These are phyloP conservation scores for Nicotiana attenuata DNA, from an alignment of 257 asterid genomes.

Conservation along the genomic window DNA sequence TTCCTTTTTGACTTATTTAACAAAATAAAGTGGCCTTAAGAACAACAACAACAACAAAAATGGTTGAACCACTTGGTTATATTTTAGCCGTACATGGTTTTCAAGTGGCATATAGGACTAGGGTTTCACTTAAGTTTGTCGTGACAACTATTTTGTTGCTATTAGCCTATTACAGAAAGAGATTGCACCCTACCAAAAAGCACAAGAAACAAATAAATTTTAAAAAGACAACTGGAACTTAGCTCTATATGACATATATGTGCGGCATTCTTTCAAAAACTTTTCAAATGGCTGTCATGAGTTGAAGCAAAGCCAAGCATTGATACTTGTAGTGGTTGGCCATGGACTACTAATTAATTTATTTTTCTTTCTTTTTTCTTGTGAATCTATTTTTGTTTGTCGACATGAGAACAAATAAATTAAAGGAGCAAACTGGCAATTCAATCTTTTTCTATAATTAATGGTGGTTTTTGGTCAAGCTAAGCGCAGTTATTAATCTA, in stretches of 20 bases:
- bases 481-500: too few relatives aligned
- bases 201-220: background rate
- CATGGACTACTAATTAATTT: background rate
- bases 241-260: background rate
- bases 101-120: background rate
- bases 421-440: background rate
- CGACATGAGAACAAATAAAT: background rate
- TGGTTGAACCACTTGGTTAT: constrained; percentile 6
- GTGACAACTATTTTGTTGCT: background rate
- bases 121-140: background rate
- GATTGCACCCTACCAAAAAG: background rate
- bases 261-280: background rate
- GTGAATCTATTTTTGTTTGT: background rate
- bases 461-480: background rate
- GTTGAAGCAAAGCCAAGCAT: background rate
- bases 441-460: background rate
- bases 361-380: background rate
- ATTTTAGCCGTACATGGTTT: background rate
- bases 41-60: background rate
- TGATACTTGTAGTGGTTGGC: background rate
- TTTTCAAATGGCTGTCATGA: background rate
- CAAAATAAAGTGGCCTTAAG: background rate
- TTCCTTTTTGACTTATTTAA: background rate
- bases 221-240: background rate
- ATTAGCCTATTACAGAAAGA: background rate